Conservation (phyloP, 352 stramenopile species). For the Globisporangium middletonii region DNA sequence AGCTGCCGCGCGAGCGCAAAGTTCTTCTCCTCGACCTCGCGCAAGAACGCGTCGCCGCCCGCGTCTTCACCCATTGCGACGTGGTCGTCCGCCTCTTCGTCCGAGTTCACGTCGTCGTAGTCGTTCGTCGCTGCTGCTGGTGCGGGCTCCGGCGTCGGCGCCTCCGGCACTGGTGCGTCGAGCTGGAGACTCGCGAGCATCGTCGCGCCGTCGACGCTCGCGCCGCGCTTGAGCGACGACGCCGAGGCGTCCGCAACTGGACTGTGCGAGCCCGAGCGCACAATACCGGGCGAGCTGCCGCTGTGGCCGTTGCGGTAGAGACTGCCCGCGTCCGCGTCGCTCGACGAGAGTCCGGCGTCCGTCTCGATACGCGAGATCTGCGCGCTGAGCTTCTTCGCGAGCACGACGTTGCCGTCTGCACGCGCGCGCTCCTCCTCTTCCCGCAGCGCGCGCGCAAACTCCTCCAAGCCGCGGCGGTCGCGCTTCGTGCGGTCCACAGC, state of each 20-base stretch:
- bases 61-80: constrained; percentile 70
- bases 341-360: constrained; percentile 35
- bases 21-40: constrained; percentile 81
- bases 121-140: constrained; percentile 35
- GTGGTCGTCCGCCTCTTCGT: constrained; percentile 77
- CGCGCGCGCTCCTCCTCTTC: constrained; percentile 78
- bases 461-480: constrained; percentile 68
- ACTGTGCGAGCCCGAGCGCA: constrained; percentile 9
- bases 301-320: constrained; percentile 27
- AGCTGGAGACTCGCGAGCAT: constrained; percentile 15
- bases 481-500: constrained; percentile 55
- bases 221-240: constrained; percentile 29
- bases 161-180: constrained; percentile 14
- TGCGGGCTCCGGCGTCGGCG: constrained; percentile 14
- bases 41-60: constrained; percentile 36
- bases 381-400: constrained; percentile 76
- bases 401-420: constrained; percentile 61
- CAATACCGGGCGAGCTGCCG: constrained; percentile 15
- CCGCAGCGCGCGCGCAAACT: constrained; percentile 68
- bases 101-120: constrained; percentile 74
- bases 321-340: constrained; percentile 15
- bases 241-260: constrained; percentile 9
- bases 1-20: constrained; percentile 79
- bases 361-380: constrained; percentile 71
- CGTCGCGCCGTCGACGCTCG: constrained; percentile 20